A percentile compares a stretch with the other conserved stretches of the same genome.
phyloP scores from a whole-genome alignment of 306 rosid genomes.

The Castanopsis chinensis region DNA sequence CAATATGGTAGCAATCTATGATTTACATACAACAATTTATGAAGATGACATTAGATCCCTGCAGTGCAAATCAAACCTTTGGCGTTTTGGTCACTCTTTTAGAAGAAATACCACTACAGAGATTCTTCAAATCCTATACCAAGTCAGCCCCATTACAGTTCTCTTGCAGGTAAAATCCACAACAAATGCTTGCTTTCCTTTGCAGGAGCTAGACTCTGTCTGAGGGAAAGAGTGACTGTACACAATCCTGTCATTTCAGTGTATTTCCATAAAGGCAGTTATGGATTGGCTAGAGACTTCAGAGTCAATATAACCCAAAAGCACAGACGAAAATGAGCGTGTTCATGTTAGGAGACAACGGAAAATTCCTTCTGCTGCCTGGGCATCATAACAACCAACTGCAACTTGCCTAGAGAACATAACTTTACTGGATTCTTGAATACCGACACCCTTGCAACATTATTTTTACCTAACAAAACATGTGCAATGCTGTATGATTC shows the following conservation, averaged over 20 bases:
- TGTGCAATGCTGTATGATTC: conserved; percentile 76
- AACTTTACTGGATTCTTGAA: conserved; percentile 67
- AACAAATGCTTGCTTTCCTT: too few relatives aligned
- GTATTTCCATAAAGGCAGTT: not conserved
- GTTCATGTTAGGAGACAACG: conserved; percentile 33
- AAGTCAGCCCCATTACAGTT: too few relatives aligned
- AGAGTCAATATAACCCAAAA: not conserved
- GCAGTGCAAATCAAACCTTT: too few relatives aligned
- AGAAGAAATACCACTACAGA: too few relatives aligned
- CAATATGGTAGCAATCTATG: too few relatives aligned
- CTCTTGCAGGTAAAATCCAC: too few relatives aligned
- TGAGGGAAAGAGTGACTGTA: not conserved
- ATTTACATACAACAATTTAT: too few relatives aligned
- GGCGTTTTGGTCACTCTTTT: too few relatives aligned
- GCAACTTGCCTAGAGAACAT: conserved; percentile 63
- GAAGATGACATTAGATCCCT: too few relatives aligned
- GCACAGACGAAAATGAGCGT: not conserved
- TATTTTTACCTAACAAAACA: conserved; percentile 39
- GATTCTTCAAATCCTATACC: too few relatives aligned
- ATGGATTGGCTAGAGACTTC: not conserved
- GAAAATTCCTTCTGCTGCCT: conserved; percentile 41
- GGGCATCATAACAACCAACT: conserved; percentile 64
- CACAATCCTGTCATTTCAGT: not conserved
- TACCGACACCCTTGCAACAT: conserved; percentile 49
- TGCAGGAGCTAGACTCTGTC: too few relatives aligned